These are phyloP conservation scores for Lignosus rhinocerotis DNA, from an alignment of 1,284 basidiomycete genomes.

Conservation along the genomic window DNA sequence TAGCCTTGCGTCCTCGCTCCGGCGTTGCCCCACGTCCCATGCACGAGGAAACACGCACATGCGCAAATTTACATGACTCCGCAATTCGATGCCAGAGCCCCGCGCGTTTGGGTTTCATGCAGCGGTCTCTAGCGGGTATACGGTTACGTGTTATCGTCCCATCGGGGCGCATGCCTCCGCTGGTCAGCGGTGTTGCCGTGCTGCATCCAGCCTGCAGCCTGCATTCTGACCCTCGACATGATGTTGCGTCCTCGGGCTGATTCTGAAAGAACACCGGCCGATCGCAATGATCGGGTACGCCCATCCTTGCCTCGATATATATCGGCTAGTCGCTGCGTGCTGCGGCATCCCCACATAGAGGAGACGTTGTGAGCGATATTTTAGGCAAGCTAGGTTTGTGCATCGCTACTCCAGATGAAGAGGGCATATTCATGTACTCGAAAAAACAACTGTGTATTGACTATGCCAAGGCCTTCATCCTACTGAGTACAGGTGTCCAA, in stretches of 20 bases:
- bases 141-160: conserved; percentile 2
- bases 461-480: background rate
- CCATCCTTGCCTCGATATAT: background rate
- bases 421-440: too few relatives aligned
- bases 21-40: too few relatives aligned
- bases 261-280: background rate
- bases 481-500: background rate
- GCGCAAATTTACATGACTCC: background rate
- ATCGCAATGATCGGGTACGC: background rate
- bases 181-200: background rate
- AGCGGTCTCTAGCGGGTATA: background rate
- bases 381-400: background rate
- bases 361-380: background rate
- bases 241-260: background rate
- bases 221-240: background rate
- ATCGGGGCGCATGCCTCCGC: background rate
- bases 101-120: background rate
- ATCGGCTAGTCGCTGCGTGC: background rate
- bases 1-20: too few relatives aligned
- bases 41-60: too few relatives aligned
- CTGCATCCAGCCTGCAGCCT: background rate
- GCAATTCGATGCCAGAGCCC: background rate
- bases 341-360: background rate
- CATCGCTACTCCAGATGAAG: background rate
- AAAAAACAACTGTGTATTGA: background rate